Percentiles rank a stretch among this genome's conserved stretches.
Conservation (phyloP, 441 rosid genomes). For the Bocquillonia castaneifolia region DNA sequence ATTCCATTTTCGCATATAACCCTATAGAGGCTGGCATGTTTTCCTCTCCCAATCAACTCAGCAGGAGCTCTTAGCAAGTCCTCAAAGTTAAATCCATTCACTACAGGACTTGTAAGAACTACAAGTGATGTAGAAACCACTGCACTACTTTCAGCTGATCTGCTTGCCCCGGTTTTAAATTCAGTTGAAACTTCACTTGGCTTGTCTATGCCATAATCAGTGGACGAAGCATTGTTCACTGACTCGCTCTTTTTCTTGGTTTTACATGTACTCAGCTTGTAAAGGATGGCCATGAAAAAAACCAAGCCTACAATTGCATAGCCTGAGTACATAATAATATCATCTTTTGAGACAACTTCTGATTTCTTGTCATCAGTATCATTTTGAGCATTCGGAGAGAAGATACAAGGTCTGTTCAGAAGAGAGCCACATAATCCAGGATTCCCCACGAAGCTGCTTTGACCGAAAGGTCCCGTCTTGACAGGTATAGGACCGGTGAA, state of each 20-base stretch:
- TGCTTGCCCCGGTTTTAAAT: constrained; percentile 24
- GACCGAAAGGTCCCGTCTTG: constrained; percentile 18
- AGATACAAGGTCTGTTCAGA: constrained; percentile 28
- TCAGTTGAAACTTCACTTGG: constrained; percentile 26
- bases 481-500: constrained; percentile 41
- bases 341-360: constrained; percentile 21
- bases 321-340: constrained; percentile 41
- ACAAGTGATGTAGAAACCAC: constrained; percentile 36
- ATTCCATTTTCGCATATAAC: constrained; percentile 38
- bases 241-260: constrained; percentile 21
- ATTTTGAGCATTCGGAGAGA: neutral
- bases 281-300: constrained; percentile 23
- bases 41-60: constrained; percentile 53
- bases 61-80: constrained; percentile 61
- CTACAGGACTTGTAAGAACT: constrained; percentile 42
- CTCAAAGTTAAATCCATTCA: constrained; percentile 43
- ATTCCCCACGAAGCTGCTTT: constrained; percentile 36
- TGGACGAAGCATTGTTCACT: constrained; percentile 26
- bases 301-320: constrained; percentile 31
- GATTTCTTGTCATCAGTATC: constrained; percentile 11
- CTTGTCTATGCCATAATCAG: constrained; percentile 25
- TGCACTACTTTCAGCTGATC: constrained; percentile 33
- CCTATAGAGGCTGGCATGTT: constrained; percentile 47
- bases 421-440: constrained; percentile 39
- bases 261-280: constrained; percentile 24